Percentiles rank a stretch among this genome's conserved stretches.
phyloP scores from a whole-genome alignment of 2,329 filamentous ascomycete species.

The Fusarium nurragi region DNA sequence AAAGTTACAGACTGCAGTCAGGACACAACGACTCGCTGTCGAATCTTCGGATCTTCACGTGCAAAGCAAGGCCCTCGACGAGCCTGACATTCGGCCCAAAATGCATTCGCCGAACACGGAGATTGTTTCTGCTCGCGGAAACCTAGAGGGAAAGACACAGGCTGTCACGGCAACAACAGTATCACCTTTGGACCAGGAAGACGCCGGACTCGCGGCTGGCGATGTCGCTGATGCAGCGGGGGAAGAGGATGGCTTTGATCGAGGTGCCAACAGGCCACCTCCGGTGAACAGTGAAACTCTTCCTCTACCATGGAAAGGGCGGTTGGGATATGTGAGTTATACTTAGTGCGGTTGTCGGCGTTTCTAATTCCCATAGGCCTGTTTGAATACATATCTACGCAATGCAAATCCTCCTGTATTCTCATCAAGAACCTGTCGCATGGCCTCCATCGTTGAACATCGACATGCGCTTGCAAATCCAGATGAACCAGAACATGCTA shows the following conservation, averaged over 20 bases:
- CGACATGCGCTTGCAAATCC: constrained; percentile 82
- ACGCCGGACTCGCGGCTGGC: constrained; percentile 34
- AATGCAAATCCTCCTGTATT: constrained; percentile 85
- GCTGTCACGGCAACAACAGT: constrained; percentile 17
- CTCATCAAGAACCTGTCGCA: constrained; percentile 89
- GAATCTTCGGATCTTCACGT: constrained; percentile 51
- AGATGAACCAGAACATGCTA: constrained; percentile 78
- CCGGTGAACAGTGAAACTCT: constrained; percentile 84
- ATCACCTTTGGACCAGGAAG: constrained; percentile 35
- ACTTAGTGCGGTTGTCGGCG: not conserved
- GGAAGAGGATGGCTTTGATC: constrained; percentile 44
- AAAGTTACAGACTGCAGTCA: constrained; percentile 54
- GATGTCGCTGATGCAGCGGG: constrained; percentile 34
- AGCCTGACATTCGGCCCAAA: constrained; percentile 13
- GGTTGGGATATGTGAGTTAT: constrained; percentile 81
- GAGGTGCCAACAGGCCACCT: constrained; percentile 67
- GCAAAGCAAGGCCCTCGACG: not conserved
- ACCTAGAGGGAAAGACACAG: constrained; percentile 1
- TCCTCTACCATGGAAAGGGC: constrained; percentile 89
- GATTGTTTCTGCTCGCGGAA: constrained; percentile 7
- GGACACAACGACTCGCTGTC: constrained; percentile 59
- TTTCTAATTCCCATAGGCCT: constrained; percentile 65
- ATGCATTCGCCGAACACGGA: not conserved
- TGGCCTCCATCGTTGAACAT: constrained; percentile 89
- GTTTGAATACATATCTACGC: constrained; percentile 90